These are phyloP conservation scores for Macaranga tanarius DNA, from an alignment of 441 rosid genomes.

Conservation along the genomic window DNA sequence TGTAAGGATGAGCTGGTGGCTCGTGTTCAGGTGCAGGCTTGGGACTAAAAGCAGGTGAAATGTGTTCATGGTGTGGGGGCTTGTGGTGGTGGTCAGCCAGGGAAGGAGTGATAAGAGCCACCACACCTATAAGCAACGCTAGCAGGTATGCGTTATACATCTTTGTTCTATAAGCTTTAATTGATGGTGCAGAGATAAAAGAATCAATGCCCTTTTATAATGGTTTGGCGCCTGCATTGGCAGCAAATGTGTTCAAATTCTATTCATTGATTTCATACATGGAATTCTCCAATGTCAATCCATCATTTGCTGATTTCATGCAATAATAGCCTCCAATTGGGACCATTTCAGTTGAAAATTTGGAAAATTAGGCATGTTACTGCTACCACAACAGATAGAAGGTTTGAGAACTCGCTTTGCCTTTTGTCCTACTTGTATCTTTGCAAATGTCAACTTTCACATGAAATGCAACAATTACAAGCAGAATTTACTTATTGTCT, in stretches of 20 bases:
- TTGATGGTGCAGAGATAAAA: neutral
- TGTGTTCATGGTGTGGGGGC: neutral
- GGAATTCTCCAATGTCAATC: neutral
- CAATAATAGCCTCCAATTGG: neutral
- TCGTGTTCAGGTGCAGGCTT: slow-evolving; percentile 2
- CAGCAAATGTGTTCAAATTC: too few species aligned
- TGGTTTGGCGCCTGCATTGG: neutral
- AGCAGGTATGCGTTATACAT: slow-evolving; percentile 1
- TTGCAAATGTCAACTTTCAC: neutral
- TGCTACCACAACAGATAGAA: neutral
- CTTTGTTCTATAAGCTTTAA: neutral
- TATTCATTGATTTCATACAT: neutral
- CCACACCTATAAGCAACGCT: too few species aligned
- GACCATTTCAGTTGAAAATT: neutral
- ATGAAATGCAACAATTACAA: neutral
- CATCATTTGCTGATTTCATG: neutral
- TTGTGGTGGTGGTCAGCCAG: neutral
- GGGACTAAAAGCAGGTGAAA: slow-evolving; percentile 8
- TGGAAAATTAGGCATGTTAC: neutral
- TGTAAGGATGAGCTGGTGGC: too few species aligned
- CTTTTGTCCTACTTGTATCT: neutral
- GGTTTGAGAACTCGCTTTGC: neutral
- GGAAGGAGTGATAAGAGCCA: slow-evolving; percentile 18
- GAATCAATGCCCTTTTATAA: neutral
- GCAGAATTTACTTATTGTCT: too few species aligned